These are phyloP conservation scores for Sclerotinia borealis DNA, from an alignment of 2,329 filamentous ascomycete genomes.

Conservation along the genomic window DNA sequence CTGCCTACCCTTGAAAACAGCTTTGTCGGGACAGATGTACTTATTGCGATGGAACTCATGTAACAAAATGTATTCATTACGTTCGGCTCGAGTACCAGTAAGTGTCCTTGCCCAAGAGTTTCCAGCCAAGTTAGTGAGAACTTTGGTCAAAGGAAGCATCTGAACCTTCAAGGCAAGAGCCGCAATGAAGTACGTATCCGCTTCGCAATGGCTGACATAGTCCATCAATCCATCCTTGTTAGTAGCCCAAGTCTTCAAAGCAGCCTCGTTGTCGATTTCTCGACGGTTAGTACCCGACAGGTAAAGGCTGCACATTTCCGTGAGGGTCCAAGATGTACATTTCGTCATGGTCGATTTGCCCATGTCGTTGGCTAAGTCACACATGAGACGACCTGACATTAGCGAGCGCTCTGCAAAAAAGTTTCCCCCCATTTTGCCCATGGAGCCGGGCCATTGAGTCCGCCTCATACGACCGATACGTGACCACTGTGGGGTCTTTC, in stretches of 20 bases:
- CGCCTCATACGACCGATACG: slow-evolving; percentile 82
- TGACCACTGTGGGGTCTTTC: slow-evolving; percentile 92
- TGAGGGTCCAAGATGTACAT: slow-evolving; percentile 96
- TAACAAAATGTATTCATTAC: slow-evolving; percentile 97
- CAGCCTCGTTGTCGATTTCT: slow-evolving; percentile 83
- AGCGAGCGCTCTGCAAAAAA: slow-evolving; percentile 92
- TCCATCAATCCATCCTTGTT: slow-evolving; percentile 84
- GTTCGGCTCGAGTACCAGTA: slow-evolving; percentile 90
- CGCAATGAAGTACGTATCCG: slow-evolving; percentile 93
- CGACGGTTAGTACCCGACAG: slow-evolving; percentile 60
- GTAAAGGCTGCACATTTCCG: slow-evolving; percentile 94
- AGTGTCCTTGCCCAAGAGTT: slow-evolving; percentile 97
- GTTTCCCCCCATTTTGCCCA: slow-evolving; percentile 78
- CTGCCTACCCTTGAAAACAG: slow-evolving; percentile 68
- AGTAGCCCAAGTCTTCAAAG: slow-evolving; percentile 78
- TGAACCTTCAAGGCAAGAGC: slow-evolving; percentile 84
- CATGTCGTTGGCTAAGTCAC: slow-evolving; percentile 91
- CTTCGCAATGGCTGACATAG: slow-evolving; percentile 88
- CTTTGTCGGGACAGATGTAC: slow-evolving; percentile 96
- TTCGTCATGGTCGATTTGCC: slow-evolving; percentile 96
- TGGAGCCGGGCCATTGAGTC: slow-evolving; percentile 77
- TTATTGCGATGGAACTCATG: slow-evolving; percentile 96
- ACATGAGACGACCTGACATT: slow-evolving; percentile 81
- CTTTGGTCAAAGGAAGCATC: slow-evolving; percentile 88
- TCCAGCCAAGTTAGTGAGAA: slow-evolving; percentile 90